Conservation (phyloP, 2,329 filamentous ascomycete species). For the Fusarium albosuccineum region DNA sequence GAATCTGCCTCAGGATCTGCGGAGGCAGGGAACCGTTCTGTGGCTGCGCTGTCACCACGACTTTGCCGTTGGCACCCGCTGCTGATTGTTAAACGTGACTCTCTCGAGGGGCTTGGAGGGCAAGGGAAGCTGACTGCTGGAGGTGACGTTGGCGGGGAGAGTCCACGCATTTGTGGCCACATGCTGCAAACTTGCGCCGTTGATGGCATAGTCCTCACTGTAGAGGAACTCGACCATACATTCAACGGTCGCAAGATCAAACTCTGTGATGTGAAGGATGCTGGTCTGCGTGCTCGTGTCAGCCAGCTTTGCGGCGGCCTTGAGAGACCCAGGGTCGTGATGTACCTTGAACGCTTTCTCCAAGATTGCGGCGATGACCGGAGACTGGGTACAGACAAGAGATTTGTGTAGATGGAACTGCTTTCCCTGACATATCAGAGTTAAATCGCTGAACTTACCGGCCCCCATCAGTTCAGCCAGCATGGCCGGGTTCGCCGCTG, state of each 20-base stretch:
- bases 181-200: too few relatives aligned
- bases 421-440: slow-evolving; percentile 27
- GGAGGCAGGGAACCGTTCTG: too few relatives aligned
- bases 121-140: too few relatives aligned
- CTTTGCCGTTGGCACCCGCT: too few relatives aligned
- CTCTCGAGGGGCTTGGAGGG: too few relatives aligned
- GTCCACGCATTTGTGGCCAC: too few relatives aligned
- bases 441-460: slow-evolving; percentile 41
- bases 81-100: too few relatives aligned
- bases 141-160: too few relatives aligned
- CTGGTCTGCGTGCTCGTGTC: slow-evolving; percentile 27
- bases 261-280: slow-evolving; percentile 28
- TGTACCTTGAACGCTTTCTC: slow-evolving; percentile 27
- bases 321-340: too few relatives aligned
- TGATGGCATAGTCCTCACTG: slow-evolving; percentile 29
- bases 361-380: slow-evolving; percentile 30
- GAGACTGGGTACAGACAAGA: slow-evolving; percentile 38
- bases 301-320: background rate
- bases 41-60: too few relatives aligned
- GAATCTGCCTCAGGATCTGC: too few relatives aligned
- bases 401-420: slow-evolving; percentile 40
- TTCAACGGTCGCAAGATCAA: slow-evolving; percentile 30
- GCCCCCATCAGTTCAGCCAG: too few relatives aligned
- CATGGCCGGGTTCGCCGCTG: background rate
- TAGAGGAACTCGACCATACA: slow-evolving; percentile 41